Evolutionary conservation across 2,329 filamentous ascomycete genomes (phyloP).

Genomic region (Talaromyces sp.): DNA sequence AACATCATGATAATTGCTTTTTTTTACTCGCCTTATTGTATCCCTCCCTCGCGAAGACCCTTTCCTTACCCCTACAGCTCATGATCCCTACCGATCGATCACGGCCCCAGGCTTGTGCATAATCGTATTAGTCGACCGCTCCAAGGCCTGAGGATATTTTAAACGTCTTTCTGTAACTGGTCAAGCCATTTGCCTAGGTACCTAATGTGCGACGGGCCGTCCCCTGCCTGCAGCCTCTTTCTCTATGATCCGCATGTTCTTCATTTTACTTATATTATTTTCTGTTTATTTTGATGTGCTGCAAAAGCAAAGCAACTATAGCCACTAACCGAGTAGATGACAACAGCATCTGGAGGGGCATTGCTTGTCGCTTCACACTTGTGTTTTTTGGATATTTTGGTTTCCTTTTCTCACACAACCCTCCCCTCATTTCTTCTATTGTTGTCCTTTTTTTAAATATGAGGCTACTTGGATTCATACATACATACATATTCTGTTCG

Average conservation of each 20-base stretch:
- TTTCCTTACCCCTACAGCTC: background rate
- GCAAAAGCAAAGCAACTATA: conserved; percentile 9
- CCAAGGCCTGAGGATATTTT: conserved; percentile 27
- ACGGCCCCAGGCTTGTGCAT: conserved; percentile 9
- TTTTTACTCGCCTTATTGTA: background rate
- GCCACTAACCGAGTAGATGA: conserved; percentile 29
- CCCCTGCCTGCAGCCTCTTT: conserved; percentile 44
- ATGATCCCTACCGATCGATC: conserved; percentile 14
- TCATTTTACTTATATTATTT: conserved; percentile 27
- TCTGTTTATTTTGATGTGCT: background rate
- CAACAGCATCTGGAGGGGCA: conserved; percentile 33
- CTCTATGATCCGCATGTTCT: conserved; percentile 38
- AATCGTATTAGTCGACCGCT: conserved; percentile 17
- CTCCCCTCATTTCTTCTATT: background rate
- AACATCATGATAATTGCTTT: conserved; percentile 1
- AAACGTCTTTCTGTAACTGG: conserved; percentile 40
- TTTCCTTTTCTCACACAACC: conserved; percentile 4
- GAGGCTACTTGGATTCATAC: conserved; percentile 13
- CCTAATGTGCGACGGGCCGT: conserved; percentile 43
- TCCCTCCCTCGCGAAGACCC: background rate
- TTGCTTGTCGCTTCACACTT: conserved; percentile 38
- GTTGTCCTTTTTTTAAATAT: background rate
- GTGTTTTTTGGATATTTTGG: conserved; percentile 18
- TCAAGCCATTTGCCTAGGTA: conserved; percentile 18
- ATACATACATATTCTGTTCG: background rate